Base-by-base conservation (phyloP, 768 basidiomycete species). In the Symmetrospora coprosmae region DNA sequence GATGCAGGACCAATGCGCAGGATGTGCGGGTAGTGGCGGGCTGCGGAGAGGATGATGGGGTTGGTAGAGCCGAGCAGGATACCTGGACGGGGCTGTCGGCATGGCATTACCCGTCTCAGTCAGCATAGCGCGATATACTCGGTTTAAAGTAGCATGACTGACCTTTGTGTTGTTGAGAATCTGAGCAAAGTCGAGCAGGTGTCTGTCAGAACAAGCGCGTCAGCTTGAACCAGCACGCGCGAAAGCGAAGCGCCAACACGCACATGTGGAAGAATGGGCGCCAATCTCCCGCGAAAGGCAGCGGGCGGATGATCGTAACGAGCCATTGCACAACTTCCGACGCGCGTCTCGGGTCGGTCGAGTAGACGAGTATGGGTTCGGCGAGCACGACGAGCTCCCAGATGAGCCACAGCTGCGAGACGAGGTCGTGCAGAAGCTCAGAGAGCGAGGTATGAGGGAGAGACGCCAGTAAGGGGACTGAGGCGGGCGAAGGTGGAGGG, bases 231-330 rank as follows among this genome's bases (percentile, higher is more conserved):
- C 6, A n/a, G 28, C n/a, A 27, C 28, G 6, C n/a, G 6, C 6
- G 28, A n/a, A 45, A n/a, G n/a, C 6, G 43, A 19, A 6, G 25
- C 21, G 16, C 21, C 13, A 13, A n/a, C n/a, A 21, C 92, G 70
- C 96, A 92, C 67, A 99, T 89, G 16, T 92, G 94, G 65, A 96
- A 86, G 72, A 92, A 99, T 0, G 92, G 92, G 8, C 92, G 79
- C 67, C 87, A 81, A 68, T 99, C 91, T 1, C 81, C 81, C 0
- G 83, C 80, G 7, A 87, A 76, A 2, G 78, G 51, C 68, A 89
- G 85, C 4, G 92, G 92, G 34, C 87, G 79, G 5, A 94, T 67
- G 9, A 96, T 75, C 69, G 92, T 87, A 23, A 86, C 78, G 17
- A 99, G 73, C 85, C 87, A 92, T 87, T 88, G 90, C 4, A 96